Evolutionary conservation across 2,329 filamentous ascomycete genomes (phyloP).

Genomic region (Falciphora oryzae): DNA sequence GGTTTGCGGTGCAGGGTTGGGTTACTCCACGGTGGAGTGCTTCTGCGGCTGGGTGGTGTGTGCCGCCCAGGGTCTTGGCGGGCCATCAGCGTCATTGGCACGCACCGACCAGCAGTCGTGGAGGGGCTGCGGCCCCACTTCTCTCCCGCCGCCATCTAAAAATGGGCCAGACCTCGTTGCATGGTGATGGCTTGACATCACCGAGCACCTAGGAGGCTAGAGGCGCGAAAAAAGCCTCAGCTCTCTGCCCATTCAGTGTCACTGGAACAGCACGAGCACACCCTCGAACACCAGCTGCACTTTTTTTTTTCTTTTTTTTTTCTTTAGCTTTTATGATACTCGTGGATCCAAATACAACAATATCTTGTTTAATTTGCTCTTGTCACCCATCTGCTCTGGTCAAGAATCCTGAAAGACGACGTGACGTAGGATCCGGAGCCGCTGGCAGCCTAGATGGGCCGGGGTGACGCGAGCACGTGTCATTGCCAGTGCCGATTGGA

Average conservation of each 20-base stretch:
- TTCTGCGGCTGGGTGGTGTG: neutral
- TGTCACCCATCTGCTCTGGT: too few species aligned
- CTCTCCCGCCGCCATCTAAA: neutral
- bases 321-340: too few species aligned
- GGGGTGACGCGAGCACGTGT: neutral
- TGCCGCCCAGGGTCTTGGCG: neutral
- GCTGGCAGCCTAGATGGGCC: neutral
- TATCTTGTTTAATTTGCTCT: too few species aligned
- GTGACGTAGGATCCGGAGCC: neutral
- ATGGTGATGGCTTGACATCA: neutral
- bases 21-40: slow-evolving; percentile 6
- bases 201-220: neutral
- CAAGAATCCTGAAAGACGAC: neutral
- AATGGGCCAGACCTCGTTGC: neutral
- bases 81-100: neutral
- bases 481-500: neutral
- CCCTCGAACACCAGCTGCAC: too few species aligned
- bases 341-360: too few species aligned
- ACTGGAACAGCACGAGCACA: too few species aligned
- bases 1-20: neutral
- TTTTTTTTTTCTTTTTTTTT: too few species aligned
- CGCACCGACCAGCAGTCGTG: neutral
- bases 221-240: too few species aligned
- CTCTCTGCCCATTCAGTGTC: neutral
- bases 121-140: neutral